Base-by-base conservation (phyloP, 148 eudicot genomes). In the Oxyria digyna region DNA sequence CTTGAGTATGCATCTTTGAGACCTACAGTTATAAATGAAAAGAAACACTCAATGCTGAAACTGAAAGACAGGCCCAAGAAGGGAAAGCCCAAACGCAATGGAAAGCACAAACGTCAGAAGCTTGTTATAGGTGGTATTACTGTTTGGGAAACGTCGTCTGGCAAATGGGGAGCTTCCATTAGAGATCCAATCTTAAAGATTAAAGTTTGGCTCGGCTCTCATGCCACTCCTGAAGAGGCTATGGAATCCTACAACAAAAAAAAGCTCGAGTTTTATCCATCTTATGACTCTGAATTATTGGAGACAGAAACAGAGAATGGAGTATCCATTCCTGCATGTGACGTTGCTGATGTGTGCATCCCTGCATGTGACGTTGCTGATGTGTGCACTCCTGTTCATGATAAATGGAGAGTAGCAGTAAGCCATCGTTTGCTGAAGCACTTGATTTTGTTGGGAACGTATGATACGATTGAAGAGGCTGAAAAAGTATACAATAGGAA, bases 391-490 rank as follows among this genome's bases (percentile, higher is more conserved):
- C 18, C 29, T 8, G 29, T 14, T 13, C 64, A 57, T n/a, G 33
- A 57, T 13, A 59, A 59, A 27, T 59, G 65, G 65, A 59, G 65
- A 59, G 65, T 59, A 29, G 18, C 35, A 14, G 29, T 59, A 59
- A 59, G 65, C 27, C 65, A 59, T 29, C 65, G 37, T 59, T 27
- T 13, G 37, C n/a, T 59, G 17, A 59, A 59, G 65, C 4, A 31
- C 65, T 59, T 38, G 6, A 1, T 59, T 29, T 27, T 20, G 4
- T 59, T 59, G 65, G 65, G 65, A 37, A 27, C 37, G 4, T 59
- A 59, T 59, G 65, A 59, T 29, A 59, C 65, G 27, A 9, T 38
- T 59, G 38, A 59, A 59, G 65, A 29, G 38, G 65, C 65, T 29
- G 65, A 29, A 59, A 10, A 59, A 31, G 65, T 29, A 35, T 59